Evolutionary conservation across 2,329 filamentous ascomycete genomes (phyloP).

Genomic region (Colletotrichum somersetense): DNA sequence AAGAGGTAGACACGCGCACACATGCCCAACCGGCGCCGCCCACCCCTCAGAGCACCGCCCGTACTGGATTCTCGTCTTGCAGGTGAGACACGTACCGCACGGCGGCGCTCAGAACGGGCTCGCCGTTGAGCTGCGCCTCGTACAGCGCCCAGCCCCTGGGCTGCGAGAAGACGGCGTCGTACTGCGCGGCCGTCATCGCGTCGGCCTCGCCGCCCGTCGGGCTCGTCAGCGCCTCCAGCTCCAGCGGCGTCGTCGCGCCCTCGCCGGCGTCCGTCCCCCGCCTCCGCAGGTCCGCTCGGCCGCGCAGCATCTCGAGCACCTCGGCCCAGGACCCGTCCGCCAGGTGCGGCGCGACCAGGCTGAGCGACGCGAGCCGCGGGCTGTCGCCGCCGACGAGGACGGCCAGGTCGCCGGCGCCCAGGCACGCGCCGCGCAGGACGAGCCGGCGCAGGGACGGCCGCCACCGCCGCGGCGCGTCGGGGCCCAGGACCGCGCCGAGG

Average conservation of each 20-base stretch:
- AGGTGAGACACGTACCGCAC: not conserved
- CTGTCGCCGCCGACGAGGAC: not conserved
- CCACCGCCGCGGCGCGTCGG: not conserved
- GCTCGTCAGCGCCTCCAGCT: not conserved
- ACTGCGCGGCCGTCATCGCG: not conserved
- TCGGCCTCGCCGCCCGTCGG: conserved; percentile 6
- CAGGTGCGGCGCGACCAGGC: not conserved
- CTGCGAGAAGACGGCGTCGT: not conserved
- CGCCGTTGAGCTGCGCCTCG: not conserved
- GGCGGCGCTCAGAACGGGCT: not conserved
- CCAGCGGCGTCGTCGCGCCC: not conserved
- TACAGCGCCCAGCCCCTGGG: not conserved
- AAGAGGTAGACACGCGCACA: too few relatives aligned
- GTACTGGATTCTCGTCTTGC: not conserved
- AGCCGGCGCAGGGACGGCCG: not conserved
- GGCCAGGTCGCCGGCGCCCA: not conserved
- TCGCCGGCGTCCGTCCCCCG: not conserved
- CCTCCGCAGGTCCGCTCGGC: not conserved
- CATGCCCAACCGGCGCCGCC: too few relatives aligned
- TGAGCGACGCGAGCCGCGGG: not conserved
- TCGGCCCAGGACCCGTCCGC: conserved; percentile 5
- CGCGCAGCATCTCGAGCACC: conserved; percentile 4
- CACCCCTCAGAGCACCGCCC: not conserved
- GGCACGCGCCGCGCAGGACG: not conserved
- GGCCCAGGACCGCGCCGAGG: not conserved